A percentile compares a stretch with the other conserved stretches of the same genome.
Conservation (phyloP, 257 asterid genomes). For the Schizonepeta tenuifolia region DNA sequence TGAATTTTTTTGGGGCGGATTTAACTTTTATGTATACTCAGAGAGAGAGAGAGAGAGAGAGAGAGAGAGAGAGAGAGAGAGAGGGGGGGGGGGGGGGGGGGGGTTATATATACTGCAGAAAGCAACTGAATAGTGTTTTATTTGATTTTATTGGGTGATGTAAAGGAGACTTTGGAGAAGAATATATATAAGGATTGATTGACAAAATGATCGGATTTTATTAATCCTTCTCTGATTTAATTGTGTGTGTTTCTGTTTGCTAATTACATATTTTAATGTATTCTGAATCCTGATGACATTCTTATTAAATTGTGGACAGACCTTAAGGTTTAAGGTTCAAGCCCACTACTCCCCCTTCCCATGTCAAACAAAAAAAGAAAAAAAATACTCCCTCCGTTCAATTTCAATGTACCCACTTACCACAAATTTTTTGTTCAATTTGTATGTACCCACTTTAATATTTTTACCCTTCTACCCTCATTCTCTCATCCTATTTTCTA, state of each 20-base stretch:
- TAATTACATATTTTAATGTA: background rate
- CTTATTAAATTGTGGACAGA: too few relatives aligned
- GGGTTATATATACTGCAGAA: constrained; percentile 13
- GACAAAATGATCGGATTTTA: background rate
- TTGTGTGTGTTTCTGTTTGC: background rate
- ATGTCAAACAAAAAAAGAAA: too few relatives aligned
- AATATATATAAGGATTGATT: constrained; percentile 20
- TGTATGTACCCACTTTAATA: too few relatives aligned
- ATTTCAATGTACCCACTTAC: too few relatives aligned
- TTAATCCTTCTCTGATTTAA: background rate
- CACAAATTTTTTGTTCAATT: too few relatives aligned
- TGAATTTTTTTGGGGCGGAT: constrained; percentile 29
- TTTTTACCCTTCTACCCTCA: too few relatives aligned
- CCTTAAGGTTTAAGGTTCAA: too few relatives aligned
- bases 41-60: constrained; percentile 30
- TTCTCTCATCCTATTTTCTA: too few relatives aligned
- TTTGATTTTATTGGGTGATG: constrained; percentile 32
- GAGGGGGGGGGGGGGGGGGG: background rate
- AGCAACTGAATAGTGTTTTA: constrained; percentile 24
- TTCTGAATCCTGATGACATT: too few relatives aligned
- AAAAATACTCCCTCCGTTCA: too few relatives aligned
- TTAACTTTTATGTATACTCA: constrained; percentile 33
- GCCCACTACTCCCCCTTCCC: too few relatives aligned
- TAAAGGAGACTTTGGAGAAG: constrained; percentile 33
- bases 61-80: constrained; percentile 30